A percentile compares a stretch with the other conserved stretches of the same genome.
phyloP scores from a whole-genome alignment of 139 green algal species.

The Auxenochlorella pyrenoidosa region DNA sequence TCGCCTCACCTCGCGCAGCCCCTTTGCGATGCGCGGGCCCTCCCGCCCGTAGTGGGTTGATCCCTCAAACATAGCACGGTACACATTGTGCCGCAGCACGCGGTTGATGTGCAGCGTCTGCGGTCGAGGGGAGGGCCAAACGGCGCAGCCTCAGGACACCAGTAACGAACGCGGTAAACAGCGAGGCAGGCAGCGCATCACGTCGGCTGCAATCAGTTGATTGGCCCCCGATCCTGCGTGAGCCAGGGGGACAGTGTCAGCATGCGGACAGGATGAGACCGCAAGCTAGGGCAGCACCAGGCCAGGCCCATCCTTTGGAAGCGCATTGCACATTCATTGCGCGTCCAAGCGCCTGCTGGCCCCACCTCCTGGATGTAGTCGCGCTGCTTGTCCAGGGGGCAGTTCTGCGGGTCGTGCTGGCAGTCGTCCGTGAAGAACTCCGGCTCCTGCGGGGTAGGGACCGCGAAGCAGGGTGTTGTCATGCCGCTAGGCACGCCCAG shows the following conservation, averaged over 20 bases:
- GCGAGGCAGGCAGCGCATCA: too few relatives aligned
- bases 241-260: too few relatives aligned
- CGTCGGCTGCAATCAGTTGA: too few relatives aligned
- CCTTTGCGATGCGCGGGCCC: background rate
- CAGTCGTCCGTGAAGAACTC: conserved; percentile 46
- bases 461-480: too few relatives aligned
- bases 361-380: conserved; percentile 33
- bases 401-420: background rate
- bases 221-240: too few relatives aligned
- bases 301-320: background rate
- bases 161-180: too few relatives aligned
- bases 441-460: conserved; percentile 8
- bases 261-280: too few relatives aligned
- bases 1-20: conserved; percentile 1
- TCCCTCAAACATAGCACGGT: conserved; percentile 28
- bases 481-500: background rate
- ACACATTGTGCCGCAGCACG: conserved; percentile 24
- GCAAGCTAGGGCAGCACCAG: background rate
- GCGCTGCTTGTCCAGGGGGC: conserved; percentile 7
- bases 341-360: too few relatives aligned
- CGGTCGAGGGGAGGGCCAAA: background rate
- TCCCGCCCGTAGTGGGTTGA: conserved; percentile 38
- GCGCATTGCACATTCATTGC: too few relatives aligned
- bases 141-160: too few relatives aligned
- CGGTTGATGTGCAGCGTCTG: conserved; percentile 33